These are phyloP conservation scores for Datisca glomerata DNA, from an alignment of 306 rosid species.

Conservation along the genomic window DNA sequence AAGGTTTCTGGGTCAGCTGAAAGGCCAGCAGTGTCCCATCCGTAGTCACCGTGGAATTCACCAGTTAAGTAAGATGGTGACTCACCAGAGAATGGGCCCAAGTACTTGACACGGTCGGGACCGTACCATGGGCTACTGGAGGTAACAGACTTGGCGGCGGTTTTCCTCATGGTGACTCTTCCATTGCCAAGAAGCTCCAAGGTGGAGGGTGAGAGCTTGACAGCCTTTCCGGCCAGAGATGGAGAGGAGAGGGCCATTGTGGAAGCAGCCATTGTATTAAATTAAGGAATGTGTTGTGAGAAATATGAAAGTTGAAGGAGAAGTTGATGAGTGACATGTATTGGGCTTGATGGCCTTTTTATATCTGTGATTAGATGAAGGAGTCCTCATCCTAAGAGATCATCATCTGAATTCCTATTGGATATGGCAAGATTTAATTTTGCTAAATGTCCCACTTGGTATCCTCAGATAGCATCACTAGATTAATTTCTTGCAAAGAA, in stretches of 20 bases:
- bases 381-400: neutral
- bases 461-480: neutral
- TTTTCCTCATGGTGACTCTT: slow-evolving; percentile 51
- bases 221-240: slow-evolving; percentile 52
- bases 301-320: neutral
- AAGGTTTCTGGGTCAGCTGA: slow-evolving; percentile 89
- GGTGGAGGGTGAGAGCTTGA: slow-evolving; percentile 37
- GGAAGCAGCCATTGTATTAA: slow-evolving; percentile 11
- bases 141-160: slow-evolving; percentile 17
- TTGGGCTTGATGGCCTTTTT: neutral
- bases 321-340: neutral
- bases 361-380: too few species aligned
- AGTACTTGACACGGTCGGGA: slow-evolving; percentile 87
- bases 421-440: neutral
- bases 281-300: neutral
- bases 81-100: slow-evolving; percentile 88
- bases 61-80: slow-evolving; percentile 62
- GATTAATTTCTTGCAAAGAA: neutral
- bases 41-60: slow-evolving; percentile 81
- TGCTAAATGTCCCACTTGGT: neutral
- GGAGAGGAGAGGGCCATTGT: slow-evolving; percentile 82
- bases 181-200: slow-evolving; percentile 20
- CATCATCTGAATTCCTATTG: neutral
- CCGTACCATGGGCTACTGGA: slow-evolving; percentile 84
- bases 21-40: slow-evolving; percentile 91